Conservation (phyloP, 305 asterid species). For the Fraxinus albicans region DNA sequence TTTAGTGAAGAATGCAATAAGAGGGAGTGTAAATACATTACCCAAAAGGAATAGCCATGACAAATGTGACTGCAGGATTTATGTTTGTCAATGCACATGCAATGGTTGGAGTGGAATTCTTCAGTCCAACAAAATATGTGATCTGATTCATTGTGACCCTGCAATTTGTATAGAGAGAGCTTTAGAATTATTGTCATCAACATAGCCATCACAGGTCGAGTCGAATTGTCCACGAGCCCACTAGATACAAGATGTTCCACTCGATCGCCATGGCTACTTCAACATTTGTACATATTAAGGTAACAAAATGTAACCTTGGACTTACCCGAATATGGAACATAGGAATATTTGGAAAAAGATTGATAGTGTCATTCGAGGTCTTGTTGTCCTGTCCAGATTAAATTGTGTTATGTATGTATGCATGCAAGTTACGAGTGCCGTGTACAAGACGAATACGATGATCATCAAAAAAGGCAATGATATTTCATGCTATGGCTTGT, state of each 20-base stretch:
- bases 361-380: constrained; percentile 36
- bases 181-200: neutral
- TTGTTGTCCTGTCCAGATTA: neutral
- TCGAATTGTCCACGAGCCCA: neutral
- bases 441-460: neutral
- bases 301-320: neutral
- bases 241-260: neutral
- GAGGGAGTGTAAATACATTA: constrained; percentile 17
- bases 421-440: neutral
- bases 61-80: constrained; percentile 74
- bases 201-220: neutral
- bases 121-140: constrained; percentile 78
- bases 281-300: neutral
- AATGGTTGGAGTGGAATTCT: constrained; percentile 82
- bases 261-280: neutral
- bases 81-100: constrained; percentile 80
- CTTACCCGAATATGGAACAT: constrained; percentile 85
- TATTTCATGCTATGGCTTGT: neutral
- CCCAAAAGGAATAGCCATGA: constrained; percentile 78
- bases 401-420: neutral
- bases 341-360: constrained; percentile 70
- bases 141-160: constrained; percentile 82
- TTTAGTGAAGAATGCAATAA: neutral
- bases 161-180: constrained; percentile 23
- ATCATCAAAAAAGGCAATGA: neutral